These are phyloP conservation scores for Luffa aegyptiaca DNA, from an alignment of 306 rosid species.

Conservation along the genomic window DNA sequence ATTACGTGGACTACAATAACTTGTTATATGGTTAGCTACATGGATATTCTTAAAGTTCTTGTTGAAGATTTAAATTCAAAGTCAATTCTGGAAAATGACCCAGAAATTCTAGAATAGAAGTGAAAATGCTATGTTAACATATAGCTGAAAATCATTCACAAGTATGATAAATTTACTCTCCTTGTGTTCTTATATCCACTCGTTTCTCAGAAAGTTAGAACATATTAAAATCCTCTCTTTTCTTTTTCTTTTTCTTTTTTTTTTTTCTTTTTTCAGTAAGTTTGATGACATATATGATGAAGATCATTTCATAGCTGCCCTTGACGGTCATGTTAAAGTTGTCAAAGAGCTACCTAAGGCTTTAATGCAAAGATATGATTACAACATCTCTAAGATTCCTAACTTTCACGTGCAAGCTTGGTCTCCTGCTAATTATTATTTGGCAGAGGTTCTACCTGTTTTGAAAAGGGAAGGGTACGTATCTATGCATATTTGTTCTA, in stretches of 20 bases:
- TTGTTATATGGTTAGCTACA: not conserved
- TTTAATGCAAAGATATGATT: constrained; percentile 55
- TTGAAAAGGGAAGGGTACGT: constrained; percentile 73
- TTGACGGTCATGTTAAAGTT: constrained; percentile 80
- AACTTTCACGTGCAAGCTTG: constrained; percentile 71
- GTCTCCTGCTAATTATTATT: constrained; percentile 72
- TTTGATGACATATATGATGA: constrained; percentile 83
- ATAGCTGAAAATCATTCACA: not conserved
- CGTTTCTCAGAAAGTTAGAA: not conserved
- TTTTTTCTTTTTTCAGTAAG: constrained; percentile 34
- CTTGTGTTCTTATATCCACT: not conserved
- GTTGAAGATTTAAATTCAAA: not conserved
- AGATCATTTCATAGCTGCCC: constrained; percentile 75
- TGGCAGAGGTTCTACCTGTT: constrained; percentile 69
- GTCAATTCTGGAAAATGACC: not conserved
- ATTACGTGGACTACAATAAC: not conserved
- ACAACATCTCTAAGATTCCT: constrained; percentile 56
- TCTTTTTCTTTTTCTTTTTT: too few species aligned
- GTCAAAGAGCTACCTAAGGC: constrained; percentile 72
- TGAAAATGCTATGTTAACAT: not conserved
- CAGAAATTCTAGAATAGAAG: not conserved
- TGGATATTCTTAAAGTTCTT: not conserved
- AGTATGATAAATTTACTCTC: not conserved
- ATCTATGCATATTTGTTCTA: not conserved
- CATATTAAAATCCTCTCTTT: not conserved